These are phyloP conservation scores for Epichloe gansuensis DNA, from an alignment of 2,329 filamentous ascomycete species.

Conservation along the genomic window DNA sequence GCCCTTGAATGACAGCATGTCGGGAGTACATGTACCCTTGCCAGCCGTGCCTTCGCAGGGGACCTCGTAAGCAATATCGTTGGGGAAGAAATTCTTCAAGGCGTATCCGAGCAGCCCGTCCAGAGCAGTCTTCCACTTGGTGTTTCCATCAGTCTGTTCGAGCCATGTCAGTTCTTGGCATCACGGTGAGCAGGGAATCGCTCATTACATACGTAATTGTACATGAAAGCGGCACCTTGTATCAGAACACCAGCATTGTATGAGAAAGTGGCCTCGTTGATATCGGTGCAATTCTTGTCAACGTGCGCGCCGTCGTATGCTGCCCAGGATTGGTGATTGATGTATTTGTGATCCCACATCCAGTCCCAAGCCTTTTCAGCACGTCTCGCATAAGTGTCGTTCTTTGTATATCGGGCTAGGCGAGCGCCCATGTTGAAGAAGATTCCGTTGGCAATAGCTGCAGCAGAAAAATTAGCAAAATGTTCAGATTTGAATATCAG, in stretches of 20 bases:
- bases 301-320: constrained; percentile 54
- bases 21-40: constrained; percentile 49
- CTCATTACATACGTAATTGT: constrained; percentile 40
- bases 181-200: no score
- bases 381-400: constrained; percentile 51
- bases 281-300: constrained; percentile 43
- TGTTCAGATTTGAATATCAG: background rate
- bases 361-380: constrained; percentile 53
- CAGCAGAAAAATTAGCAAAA: background rate
- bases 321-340: constrained; percentile 47
- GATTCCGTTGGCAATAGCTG: constrained; percentile 48
- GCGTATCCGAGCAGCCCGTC: constrained; percentile 41
- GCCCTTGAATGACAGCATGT: constrained; percentile 64
- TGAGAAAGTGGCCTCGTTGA: constrained; percentile 53
- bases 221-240: constrained; percentile 56
- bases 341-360: constrained; percentile 40
- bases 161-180: constrained; percentile 8
- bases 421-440: constrained; percentile 57
- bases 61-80: constrained; percentile 51
- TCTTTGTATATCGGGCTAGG: constrained; percentile 57
- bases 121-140: constrained; percentile 43
- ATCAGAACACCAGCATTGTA: constrained; percentile 53
- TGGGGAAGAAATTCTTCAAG: constrained; percentile 39
- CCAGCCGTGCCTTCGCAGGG: constrained; percentile 50
- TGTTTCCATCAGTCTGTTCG: constrained; percentile 35